Evolutionary conservation across 768 basidiomycete genomes (phyloP).

Genomic region (Leccinum barrowsii): DNA sequence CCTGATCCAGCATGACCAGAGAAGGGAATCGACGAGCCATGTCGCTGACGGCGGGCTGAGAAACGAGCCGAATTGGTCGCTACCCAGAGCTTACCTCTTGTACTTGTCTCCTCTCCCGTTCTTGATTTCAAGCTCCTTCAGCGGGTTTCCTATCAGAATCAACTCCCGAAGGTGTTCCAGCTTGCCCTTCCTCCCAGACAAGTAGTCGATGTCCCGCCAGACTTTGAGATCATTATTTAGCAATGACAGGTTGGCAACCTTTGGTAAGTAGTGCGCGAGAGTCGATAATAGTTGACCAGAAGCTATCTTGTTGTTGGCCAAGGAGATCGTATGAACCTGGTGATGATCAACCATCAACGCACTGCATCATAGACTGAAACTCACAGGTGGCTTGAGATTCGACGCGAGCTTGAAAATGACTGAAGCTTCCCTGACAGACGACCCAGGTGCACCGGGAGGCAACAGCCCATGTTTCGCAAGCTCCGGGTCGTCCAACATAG

Average conservation of each 20-base stretch:
- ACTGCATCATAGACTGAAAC: conserved; percentile 9
- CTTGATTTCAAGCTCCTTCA: conserved; percentile 59
- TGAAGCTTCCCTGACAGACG: conserved; percentile 61
- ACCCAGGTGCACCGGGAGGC: conserved; percentile 66
- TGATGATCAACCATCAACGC: not conserved
- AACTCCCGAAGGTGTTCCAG: conserved; percentile 66
- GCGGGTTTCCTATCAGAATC: conserved; percentile 71
- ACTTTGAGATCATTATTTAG: conserved; percentile 71
- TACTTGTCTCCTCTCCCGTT: conserved; percentile 60
- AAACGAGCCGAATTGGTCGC: not conserved
- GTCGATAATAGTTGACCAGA: conserved; percentile 56
- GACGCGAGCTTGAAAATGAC: conserved; percentile 89
- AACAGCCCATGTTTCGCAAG: conserved; percentile 67
- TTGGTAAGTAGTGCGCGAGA: conserved; percentile 73
- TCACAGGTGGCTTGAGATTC: conserved; percentile 71
- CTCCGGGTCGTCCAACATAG: conserved; percentile 73
- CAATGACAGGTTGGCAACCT: conserved; percentile 73
- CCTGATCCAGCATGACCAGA: conserved; percentile 79
- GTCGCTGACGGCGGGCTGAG: conserved; percentile 48
- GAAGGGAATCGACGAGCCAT: conserved; percentile 77
- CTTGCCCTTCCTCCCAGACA: conserved; percentile 56
- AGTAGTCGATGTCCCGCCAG: conserved; percentile 67
- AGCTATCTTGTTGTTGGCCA: conserved; percentile 74
- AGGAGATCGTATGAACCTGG: conserved; percentile 76
- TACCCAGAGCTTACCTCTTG: conserved; percentile 49